Evolutionary conservation across 345 rosid genomes (phyloP), one percentile per base, ranked within the genome.

Genomic region (Hibiscus mutabilis): DNA sequence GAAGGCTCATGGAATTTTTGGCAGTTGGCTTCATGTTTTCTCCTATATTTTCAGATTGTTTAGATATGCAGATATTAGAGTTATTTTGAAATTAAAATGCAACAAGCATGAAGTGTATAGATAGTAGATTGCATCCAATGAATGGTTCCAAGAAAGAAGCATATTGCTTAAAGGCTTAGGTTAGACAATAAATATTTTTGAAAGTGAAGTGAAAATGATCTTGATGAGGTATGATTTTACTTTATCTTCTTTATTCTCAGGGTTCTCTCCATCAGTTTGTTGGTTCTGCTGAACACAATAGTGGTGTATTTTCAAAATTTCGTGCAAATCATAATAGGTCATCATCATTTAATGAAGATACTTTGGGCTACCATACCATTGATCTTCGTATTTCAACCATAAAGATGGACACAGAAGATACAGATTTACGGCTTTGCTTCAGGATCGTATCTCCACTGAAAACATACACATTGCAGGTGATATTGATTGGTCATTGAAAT

Each of bases 381-480:
- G 91, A 92, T 84, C 92, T 92, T 79, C 88, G 62, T 12, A 90
- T 89, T 15, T 86, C 96, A 60, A 82, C 85, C 64, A 79, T 92
- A 75, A 92, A 92, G 80, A 76, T 88, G 75, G 96, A 92, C 16
- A 89, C 96, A 42, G 96, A 90, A 62, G 92, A 90, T 77, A 76
- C 84, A 57, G 86, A 88, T 83, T 79, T 90, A 63, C 87, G 96
- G 62, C 96, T 92, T 44, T 92, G 98, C 77, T 92, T 92, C 81
- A 86, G 96, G 79, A 85, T 92, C 74, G 85, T 92, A 74, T 88
- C 96, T 58, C 97, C 97, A 25, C 66, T 68, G 46, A 92, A 87
- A 76, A 81, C 87, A 53, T 88, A 78, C 79, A 92, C 96, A 71
- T 79, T 92, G 82, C 94, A 92, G 94, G 98, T 92, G 75, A 78